Evolutionary conservation across 495 filamentous ascomycete species (phyloP).

Genomic region (Tuber borchii): DNA sequence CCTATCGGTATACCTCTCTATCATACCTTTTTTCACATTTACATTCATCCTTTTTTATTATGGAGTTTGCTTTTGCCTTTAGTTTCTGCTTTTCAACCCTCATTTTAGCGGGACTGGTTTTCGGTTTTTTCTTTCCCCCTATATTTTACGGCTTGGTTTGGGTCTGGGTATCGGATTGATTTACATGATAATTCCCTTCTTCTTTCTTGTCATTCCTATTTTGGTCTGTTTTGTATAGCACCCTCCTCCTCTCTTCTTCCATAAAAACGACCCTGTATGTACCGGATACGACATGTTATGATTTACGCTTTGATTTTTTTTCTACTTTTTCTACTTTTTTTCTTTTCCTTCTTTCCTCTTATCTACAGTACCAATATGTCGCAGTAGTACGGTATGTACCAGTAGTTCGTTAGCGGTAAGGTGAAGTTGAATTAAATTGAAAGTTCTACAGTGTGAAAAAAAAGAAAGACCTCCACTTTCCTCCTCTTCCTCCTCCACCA

Average conservation of each 20-base stretch:
- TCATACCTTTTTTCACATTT: background rate
- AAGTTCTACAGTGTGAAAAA: background rate
- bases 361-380: background rate
- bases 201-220: background rate
- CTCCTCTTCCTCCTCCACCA: background rate
- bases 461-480: background rate
- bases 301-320: background rate
- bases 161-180: background rate
- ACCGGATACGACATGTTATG: background rate
- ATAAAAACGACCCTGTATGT: background rate
- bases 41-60: background rate
- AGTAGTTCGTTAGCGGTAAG: background rate
- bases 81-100: background rate
- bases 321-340: background rate
- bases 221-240: background rate
- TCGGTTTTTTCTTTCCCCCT: background rate
- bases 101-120: background rate
- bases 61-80: background rate
- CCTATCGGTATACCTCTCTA: background rate
- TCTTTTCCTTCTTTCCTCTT: background rate
- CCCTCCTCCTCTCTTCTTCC: background rate
- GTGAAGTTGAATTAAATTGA: background rate
- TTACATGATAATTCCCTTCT: slow-evolving; percentile 4
- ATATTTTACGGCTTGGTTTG: background rate
- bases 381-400: background rate